Evolutionary conservation across 495 filamentous ascomycete species (phyloP), one percentile per base, ranked within the genome.

Genomic region (Chaetomium fimeti): DNA sequence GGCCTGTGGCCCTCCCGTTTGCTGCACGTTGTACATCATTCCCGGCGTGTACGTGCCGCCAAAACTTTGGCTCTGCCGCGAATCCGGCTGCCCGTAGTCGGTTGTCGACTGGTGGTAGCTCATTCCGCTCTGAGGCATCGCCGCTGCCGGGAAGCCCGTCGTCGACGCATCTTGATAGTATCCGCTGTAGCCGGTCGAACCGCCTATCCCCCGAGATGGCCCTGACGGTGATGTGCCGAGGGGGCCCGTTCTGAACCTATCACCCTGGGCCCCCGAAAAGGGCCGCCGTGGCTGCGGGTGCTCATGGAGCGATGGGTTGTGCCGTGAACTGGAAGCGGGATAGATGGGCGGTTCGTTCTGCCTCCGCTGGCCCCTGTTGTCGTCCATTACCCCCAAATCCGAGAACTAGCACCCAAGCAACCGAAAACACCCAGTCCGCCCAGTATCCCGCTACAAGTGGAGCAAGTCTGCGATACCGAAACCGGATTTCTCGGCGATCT

Each of bases 1-100:
- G 62, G 43, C 68, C 61, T 75, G 73, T 74, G 86, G 79, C 69
- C 88, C 78, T 69, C 81, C 80, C 69, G 87, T 83, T 77, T 89
- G 88, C 75, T 83, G 80, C 62, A 93, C 86, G 78, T 87, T 88
- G 79, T 96, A 96, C 79, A 94, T 87, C 75, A 94, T 84, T 49
- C 74, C 67, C 62, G 87, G 79, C 53, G 79, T 80, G 72, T 84
- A 85, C 65, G 77, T 68, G 71, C 75, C 64, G 49, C 75, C 76
- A 60, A 79, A 80, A 66, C 77, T 71, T 65, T 81, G 81, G 65
- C 76, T 63, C 63, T 81, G 80, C 65, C 83, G 76, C 66, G 78
- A 77, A 57, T 87, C 82, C 27, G 72, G 25, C 63, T 81, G 78
- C 18, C 77, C 74, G 64, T 84, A 87, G 57, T 82, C 81, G 22